Percentiles rank a stretch among this genome's conserved stretches.
Conservation (phyloP, 148 eudicot genomes). For the Heliosperma pusillum region DNA sequence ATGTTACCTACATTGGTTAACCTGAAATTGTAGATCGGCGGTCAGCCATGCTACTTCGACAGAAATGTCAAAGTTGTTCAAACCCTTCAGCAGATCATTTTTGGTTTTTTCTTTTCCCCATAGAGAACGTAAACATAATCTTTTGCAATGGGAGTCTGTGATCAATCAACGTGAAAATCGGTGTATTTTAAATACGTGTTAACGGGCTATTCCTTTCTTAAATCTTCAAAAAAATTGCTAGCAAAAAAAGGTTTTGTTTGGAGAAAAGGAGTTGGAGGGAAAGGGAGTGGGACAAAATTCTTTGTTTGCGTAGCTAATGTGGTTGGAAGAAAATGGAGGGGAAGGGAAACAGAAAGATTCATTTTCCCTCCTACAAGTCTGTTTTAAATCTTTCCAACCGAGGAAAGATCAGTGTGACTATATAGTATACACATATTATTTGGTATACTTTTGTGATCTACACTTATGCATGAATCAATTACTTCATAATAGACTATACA, state of each 20-base stretch:
- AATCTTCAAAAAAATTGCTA: neutral
- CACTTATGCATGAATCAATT: neutral
- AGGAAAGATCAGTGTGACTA: neutral
- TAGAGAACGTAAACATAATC: too few relatives aligned
- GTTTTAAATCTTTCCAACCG: neutral
- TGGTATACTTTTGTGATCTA: neutral
- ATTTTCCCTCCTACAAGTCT: too few relatives aligned
- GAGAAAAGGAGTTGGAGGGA: too few relatives aligned
- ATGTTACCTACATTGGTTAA: neutral
- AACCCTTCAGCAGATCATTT: neutral
- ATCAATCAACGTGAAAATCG: too few relatives aligned
- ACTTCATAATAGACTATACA: neutral
- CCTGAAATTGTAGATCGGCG: neutral
- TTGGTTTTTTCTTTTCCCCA: neutral
- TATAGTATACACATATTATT: neutral
- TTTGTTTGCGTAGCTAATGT: too few relatives aligned
- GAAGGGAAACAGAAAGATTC: too few relatives aligned
- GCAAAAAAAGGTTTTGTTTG: neutral
- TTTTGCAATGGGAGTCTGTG: too few relatives aligned
- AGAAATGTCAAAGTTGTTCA: neutral
- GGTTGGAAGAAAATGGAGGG: too few relatives aligned
- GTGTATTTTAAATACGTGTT: too few relatives aligned
- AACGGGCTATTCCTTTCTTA: neutral
- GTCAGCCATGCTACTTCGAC: neutral
- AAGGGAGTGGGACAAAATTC: too few relatives aligned